Evolutionary conservation across 352 stramenopile species (phyloP).

Genomic region (Phytophthora pini): DNA sequence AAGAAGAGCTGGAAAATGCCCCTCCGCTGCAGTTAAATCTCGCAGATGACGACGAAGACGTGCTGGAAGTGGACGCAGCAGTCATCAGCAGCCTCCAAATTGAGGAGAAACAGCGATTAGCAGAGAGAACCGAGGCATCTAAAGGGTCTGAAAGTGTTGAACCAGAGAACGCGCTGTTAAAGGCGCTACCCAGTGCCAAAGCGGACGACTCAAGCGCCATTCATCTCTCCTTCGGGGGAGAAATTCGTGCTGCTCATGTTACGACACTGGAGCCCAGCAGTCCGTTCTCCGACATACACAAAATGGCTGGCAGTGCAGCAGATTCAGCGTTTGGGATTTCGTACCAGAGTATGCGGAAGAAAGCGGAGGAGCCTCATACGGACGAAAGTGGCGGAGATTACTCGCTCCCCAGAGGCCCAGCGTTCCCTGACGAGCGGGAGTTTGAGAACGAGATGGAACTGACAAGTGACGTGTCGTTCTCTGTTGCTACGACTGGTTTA

Average conservation of each 20-base stretch:
- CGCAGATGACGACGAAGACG: constrained; percentile 51
- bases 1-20: constrained; percentile 39
- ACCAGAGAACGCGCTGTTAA: constrained; percentile 26
- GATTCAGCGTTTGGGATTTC: constrained; percentile 60
- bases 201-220: constrained; percentile 9
- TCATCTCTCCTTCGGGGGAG: constrained; percentile 31
- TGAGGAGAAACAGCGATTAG: constrained; percentile 25
- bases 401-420: constrained; percentile 38
- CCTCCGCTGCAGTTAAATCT: constrained; percentile 25
- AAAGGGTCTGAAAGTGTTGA: constrained; percentile 1
- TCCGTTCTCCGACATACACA: constrained; percentile 28
- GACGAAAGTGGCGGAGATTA: constrained; percentile 28
- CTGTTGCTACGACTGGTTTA: constrained; percentile 22
- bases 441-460: constrained; percentile 50
- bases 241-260: constrained; percentile 43
- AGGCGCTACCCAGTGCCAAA: constrained; percentile 23
- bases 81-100: constrained; percentile 38
- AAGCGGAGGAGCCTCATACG: constrained; percentile 2
- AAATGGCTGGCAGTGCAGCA: constrained; percentile 24
- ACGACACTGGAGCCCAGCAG: constrained; percentile 31
- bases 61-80: constrained; percentile 49
- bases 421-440: constrained; percentile 60
- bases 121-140: neutral
- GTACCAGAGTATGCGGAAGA: constrained; percentile 58
- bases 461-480: constrained; percentile 46